These are phyloP conservation scores for Gorgonomyces haynaldii DNA, from an alignment of 192 early-diverging fungal genomes.

Conservation along the genomic window DNA sequence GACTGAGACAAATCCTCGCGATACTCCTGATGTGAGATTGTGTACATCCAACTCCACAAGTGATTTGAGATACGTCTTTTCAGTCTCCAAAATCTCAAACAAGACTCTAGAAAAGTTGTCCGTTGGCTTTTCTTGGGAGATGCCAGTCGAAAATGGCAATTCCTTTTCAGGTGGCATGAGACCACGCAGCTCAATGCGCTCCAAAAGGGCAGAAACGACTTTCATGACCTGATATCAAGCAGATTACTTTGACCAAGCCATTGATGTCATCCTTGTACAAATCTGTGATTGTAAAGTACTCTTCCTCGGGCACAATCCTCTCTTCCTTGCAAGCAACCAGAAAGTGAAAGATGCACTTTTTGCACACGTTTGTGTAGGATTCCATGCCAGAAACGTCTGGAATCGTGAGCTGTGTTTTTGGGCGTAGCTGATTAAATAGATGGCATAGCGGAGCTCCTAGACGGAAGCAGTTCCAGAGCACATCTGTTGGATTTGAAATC, in stretches of 20 bases:
- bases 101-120: slow-evolving; percentile 84
- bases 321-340: slow-evolving; percentile 52
- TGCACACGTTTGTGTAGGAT: slow-evolving; percentile 48
- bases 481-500: slow-evolving; percentile 26
- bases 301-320: slow-evolving; percentile 53
- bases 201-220: slow-evolving; percentile 64
- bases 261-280: slow-evolving; percentile 91
- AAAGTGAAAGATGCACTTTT: slow-evolving; percentile 79
- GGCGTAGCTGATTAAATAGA: slow-evolving; percentile 31
- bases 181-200: slow-evolving; percentile 61
- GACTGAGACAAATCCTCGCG: slow-evolving; percentile 27
- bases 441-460: slow-evolving; percentile 38
- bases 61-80: slow-evolving; percentile 82
- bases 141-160: slow-evolving; percentile 25
- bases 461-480: slow-evolving; percentile 34
- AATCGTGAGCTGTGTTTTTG: slow-evolving; percentile 15
- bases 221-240: slow-evolving; percentile 54
- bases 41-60: slow-evolving; percentile 63
- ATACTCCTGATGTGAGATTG: slow-evolving; percentile 13
- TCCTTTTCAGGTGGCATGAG: slow-evolving; percentile 37
- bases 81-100: slow-evolving; percentile 83
- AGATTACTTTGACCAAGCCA: slow-evolving; percentile 82
- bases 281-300: slow-evolving; percentile 75
- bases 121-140: slow-evolving; percentile 35
- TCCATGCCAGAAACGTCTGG: slow-evolving; percentile 23